Conservation (phyloP, 805 yeast genomes). For the Starmerella riodocensis region DNA sequence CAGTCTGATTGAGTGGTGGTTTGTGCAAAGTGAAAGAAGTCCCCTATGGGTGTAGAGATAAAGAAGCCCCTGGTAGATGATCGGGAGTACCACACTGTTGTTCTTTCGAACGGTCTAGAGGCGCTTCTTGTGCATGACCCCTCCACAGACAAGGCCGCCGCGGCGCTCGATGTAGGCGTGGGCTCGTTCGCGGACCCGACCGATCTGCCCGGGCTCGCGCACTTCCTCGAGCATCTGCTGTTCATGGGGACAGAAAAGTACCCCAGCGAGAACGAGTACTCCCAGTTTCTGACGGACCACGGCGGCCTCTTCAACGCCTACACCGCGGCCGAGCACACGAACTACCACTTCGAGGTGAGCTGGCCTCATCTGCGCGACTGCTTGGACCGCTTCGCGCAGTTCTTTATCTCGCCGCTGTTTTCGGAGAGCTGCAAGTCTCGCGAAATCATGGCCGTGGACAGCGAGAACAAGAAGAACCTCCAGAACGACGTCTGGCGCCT, state of each 20-base stretch:
- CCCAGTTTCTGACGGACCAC: constrained; percentile 63
- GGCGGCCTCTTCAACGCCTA: constrained; percentile 87
- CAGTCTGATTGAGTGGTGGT: too few species aligned
- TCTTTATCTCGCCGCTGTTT: constrained; percentile 77
- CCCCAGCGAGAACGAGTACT: constrained; percentile 62
- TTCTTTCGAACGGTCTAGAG: constrained; percentile 55
- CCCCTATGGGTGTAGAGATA: too few species aligned
- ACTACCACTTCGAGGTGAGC: constrained; percentile 77
- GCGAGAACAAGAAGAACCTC: constrained; percentile 87
- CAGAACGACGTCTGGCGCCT: constrained; percentile 85
- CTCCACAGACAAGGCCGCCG: constrained; percentile 46
- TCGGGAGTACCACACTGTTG: constrained; percentile 55
- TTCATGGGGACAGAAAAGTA: constrained; percentile 71
- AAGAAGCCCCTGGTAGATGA: constrained; percentile 43
- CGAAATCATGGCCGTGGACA: constrained; percentile 88
- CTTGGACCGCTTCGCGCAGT: constrained; percentile 82
- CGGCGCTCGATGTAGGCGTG: constrained; percentile 59
- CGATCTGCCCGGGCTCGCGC: constrained; percentile 69
- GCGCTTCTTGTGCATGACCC: constrained; percentile 68
- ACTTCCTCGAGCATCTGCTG: constrained; percentile 72
- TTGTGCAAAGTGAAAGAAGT: too few species aligned
- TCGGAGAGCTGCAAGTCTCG: constrained; percentile 64
- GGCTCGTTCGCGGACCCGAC: constrained; percentile 76
- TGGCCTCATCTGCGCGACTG: constrained; percentile 73
- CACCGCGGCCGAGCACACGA: constrained; percentile 78